A percentile compares a stretch with the other conserved stretches of the same genome.
Evolutionary conservation across 2,329 filamentous ascomycete species (phyloP).

Genomic region (Botrytis squamosa): DNA sequence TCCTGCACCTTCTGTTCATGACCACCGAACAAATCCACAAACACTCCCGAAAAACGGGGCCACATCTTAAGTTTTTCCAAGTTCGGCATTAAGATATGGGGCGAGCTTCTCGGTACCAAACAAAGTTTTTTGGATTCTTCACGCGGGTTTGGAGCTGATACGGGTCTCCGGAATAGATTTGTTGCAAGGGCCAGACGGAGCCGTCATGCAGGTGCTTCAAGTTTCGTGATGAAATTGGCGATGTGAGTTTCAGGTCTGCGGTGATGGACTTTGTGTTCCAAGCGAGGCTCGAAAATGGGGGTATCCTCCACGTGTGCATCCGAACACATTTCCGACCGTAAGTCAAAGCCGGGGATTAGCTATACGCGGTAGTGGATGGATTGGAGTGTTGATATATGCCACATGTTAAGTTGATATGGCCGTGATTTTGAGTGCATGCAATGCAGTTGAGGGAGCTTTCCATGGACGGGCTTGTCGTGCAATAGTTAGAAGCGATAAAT

Average conservation of each 20-base stretch:
- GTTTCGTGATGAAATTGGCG: constrained; percentile 3
- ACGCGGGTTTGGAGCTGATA: background rate
- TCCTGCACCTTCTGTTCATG: background rate
- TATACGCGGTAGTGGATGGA: background rate
- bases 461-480: background rate
- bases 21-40: background rate
- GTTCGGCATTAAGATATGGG: constrained; percentile 4
- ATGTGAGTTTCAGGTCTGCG: background rate
- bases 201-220: background rate
- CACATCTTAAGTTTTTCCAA: background rate
- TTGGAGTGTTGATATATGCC: background rate
- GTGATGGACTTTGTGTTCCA: background rate
- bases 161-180: background rate
- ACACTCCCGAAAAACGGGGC: background rate
- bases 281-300: constrained; percentile 1
- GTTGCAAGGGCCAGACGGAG: background rate
- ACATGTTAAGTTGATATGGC: background rate
- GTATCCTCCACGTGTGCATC: background rate
- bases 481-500: background rate
- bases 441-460: too few relatives aligned
- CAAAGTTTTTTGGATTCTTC: background rate
- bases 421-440: background rate
- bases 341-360: too few relatives aligned
- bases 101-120: constrained; percentile 1
- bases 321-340: background rate